These are phyloP conservation scores for Agapanthus africanus DNA, from an alignment of 106 monocot genomes.

Conservation along the genomic window DNA sequence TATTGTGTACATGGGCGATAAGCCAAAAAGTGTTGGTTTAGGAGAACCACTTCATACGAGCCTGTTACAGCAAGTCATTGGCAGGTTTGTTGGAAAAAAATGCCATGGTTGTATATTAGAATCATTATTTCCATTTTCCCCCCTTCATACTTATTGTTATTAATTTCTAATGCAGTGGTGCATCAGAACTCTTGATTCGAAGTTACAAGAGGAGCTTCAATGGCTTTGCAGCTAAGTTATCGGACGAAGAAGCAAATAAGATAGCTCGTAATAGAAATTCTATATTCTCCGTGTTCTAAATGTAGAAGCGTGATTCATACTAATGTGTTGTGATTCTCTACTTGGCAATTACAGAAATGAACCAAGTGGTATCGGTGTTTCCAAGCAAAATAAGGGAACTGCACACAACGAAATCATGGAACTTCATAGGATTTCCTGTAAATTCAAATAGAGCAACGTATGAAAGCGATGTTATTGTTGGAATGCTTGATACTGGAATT, in stretches of 20 bases:
- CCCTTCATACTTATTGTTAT: not conserved
- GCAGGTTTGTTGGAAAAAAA: too few species aligned
- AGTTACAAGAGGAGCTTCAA: conserved; percentile 30
- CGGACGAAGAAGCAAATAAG: conserved; percentile 10
- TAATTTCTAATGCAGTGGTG: conserved; percentile 1
- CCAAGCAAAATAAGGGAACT: conserved; percentile 11
- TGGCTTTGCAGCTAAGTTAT: conserved; percentile 23
- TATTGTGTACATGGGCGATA: conserved; percentile 12
- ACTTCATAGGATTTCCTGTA: conserved; percentile 24
- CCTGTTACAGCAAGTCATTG: conserved; percentile 6
- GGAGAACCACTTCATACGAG: conserved; percentile 4
- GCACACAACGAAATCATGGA: conserved; percentile 33
- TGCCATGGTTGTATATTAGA: too few species aligned
- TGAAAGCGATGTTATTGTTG: conserved; percentile 30
- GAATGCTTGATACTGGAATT: conserved; percentile 27
- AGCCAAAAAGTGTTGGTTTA: conserved; percentile 3
- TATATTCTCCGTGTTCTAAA: too few species aligned
- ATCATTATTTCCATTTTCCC: not conserved
- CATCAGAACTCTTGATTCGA: not conserved
- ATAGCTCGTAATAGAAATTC: conserved; percentile 11
- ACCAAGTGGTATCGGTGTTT: conserved; percentile 28
- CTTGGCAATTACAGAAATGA: conserved; percentile 13
- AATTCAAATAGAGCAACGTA: not conserved
- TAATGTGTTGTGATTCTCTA: too few species aligned
- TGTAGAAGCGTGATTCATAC: too few species aligned